Conservation (phyloP, 495 filamentous ascomycete species). For the Articulospora tetracladia region DNA sequence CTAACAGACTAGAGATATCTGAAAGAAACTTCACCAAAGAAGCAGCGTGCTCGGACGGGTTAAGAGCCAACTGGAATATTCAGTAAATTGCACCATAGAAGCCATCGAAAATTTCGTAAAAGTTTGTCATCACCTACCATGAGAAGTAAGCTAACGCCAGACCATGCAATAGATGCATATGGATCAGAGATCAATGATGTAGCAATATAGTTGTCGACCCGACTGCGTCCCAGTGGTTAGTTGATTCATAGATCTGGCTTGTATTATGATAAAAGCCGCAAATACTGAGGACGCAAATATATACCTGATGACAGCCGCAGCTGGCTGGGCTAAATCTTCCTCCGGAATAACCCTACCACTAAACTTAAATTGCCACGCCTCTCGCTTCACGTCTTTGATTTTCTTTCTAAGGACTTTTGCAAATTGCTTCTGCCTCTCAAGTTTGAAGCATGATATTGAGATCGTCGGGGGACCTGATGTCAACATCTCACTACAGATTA, state of each 20-base stretch:
- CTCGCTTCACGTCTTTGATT: constrained; percentile 7
- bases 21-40: not conserved
- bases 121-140: constrained; percentile 3
- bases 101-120: not conserved
- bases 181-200: constrained; percentile 7
- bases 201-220: constrained; percentile 1
- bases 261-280: no score
- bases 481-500: not conserved
- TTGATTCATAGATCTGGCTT: no score
- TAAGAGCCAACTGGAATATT: not conserved
- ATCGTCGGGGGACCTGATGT: not conserved
- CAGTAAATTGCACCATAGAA: not conserved
- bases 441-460: not conserved
- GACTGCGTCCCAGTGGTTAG: no score
- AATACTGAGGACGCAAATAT: no score
- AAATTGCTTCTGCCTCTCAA: constrained; percentile 6
- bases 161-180: constrained; percentile 18
- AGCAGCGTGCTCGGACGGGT: constrained; percentile 1
- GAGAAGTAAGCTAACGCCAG: constrained; percentile 14
- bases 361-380: constrained; percentile 15
- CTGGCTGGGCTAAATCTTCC: not conserved
- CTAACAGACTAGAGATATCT: not conserved
- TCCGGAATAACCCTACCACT: not conserved
- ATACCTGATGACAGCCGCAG: constrained; percentile 1
- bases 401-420: constrained; percentile 5